Base-by-base conservation (phyloP, 2,329 filamentous ascomycete species). In the Trichoderma oligosporum region DNA sequence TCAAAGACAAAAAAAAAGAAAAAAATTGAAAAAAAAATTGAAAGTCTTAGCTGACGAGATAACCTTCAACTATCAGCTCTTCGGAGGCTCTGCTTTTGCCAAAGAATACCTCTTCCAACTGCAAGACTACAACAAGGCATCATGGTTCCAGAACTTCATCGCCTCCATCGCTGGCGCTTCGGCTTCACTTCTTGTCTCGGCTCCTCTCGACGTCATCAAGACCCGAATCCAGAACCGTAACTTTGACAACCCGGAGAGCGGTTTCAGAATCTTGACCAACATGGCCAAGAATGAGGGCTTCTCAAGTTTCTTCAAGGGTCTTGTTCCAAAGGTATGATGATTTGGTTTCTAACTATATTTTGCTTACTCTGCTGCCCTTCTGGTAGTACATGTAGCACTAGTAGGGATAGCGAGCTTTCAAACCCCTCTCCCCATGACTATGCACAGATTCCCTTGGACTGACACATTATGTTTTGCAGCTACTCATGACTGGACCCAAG, bases 401-500 rank as follows among this genome's bases (percentile, higher is more conserved):
- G 36, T 29, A 9, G 25, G 12, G 22, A 5, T n/a, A 25, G n/a
- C 31, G n/a, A 36, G 31, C 31, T 2, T 45, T 44, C 20, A 31
- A 16, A 16, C 25, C 35, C 35, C 9, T 20, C 24, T 18, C 24
- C 16, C 18, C 5, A 33, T 46, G 27, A 31, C n/a, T 20, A 46
- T 33, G 27, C 44, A 14, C 27, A 18, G 9, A 46, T 22, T 31
- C 16, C 5, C 25, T 56, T 61, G 64, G 62, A 46, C 62, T 65
- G 60, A 65, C 36, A 39, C 25, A 5, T n/a, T n/a, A 57, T 41
- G 16, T 29, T 59, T 35, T 60, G 36, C 58, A 86, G 87, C 85
- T 99, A 63, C 82, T 99, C 69, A 99, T 99, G 94, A 99, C 94
- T 14, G 95, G 94, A 22, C 94, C 94, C 62, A 99, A 99, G 83